Base-by-base conservation (phyloP, 805 yeast genomes). In the Isabelozyma heimii region DNA sequence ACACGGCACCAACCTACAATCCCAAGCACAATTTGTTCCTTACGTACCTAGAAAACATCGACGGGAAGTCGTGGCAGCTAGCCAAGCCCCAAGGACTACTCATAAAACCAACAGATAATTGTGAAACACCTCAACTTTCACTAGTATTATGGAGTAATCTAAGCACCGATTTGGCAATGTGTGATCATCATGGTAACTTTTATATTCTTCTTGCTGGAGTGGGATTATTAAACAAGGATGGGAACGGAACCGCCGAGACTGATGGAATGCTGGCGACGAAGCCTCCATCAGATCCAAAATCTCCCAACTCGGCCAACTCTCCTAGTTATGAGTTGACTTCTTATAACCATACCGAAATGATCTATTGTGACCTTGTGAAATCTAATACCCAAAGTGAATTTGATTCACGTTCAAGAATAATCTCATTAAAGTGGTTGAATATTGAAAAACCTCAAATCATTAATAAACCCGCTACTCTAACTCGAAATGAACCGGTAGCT, bases 41-140 rank as follows among this genome's bases (percentile, higher is more conserved):
- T 50, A 84, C 95, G 0, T 83, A 85, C 65, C 60, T 90, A 49
- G 91, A 85, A 56, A 83, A 90, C 50, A 66, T 81, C 12, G 85
- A 89, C 62, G 97, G 97, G 1, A 74, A 76, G 33, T 67, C 76
- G 42, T 92, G 97, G 97, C 83, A 84, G 55, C 72, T 91, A 51
- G 88, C 91, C 1, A 70, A 75, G 8, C 81, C 89, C 1, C 73
- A 77, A 24, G 65, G 63, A 14, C 57, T 69, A 35, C 57, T 58
- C 16, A 55, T 70, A 17, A 65, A 66, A 37, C 66, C 61, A 41
- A 57, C 59, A 16, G 59, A 55, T 42, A 33, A 37, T 8, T 26
- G 46, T 13, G 30, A 14, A 15, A 47, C 44, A 39, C 75, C 75
- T 40, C 69, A 66, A 47, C 59, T 82, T 7, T 57, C 74, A 1